phyloP scores from a whole-genome alignment of 2,329 filamentous ascomycete genomes.

The Chrysoporthe austroafricana region DNA sequence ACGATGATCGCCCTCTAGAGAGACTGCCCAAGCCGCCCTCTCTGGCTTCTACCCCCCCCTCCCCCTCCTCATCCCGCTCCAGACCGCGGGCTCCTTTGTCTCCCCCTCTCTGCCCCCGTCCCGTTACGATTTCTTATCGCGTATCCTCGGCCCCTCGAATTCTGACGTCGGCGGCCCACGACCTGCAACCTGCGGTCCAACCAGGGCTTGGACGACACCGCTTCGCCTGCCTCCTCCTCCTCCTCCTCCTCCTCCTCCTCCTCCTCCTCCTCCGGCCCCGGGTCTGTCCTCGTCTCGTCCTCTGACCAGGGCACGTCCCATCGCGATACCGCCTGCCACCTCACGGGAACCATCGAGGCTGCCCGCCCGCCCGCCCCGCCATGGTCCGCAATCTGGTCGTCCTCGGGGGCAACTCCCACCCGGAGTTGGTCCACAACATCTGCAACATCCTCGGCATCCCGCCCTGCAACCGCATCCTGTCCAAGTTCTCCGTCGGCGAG shows the following conservation, averaged over 20 bases:
- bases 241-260: too few relatives aligned
- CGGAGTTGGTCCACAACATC: conserved; percentile 82
- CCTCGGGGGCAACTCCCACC: conserved; percentile 91
- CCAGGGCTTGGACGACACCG: conserved; percentile 4
- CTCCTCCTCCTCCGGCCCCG: not conserved
- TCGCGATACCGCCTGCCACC: not conserved
- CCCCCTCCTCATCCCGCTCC: not conserved
- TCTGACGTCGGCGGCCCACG: conserved; percentile 27
- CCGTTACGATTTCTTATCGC: conserved; percentile 21
- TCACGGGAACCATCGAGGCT: not conserved
- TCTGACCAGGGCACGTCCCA: not conserved
- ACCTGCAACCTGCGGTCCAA: conserved; percentile 13
- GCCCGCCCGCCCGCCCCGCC: conserved; percentile 33
- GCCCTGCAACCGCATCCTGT: conserved; percentile 78
- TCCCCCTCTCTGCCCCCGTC: conserved; percentile 14
- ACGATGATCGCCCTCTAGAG: conserved; percentile 26
- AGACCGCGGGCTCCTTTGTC: not conserved
- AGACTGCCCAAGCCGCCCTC: conserved; percentile 18
- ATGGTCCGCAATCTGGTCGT: conserved; percentile 97
- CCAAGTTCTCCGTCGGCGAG: conserved; percentile 93
- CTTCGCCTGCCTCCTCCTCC: not conserved
- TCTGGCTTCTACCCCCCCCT: not conserved
- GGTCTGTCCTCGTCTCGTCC: not conserved
- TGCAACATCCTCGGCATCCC: conserved; percentile 88
- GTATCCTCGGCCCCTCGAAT: conserved; percentile 34